Evolutionary conservation across 2,329 filamentous ascomycete species (phyloP).

Genomic region (Colletotrichum kahawae): DNA sequence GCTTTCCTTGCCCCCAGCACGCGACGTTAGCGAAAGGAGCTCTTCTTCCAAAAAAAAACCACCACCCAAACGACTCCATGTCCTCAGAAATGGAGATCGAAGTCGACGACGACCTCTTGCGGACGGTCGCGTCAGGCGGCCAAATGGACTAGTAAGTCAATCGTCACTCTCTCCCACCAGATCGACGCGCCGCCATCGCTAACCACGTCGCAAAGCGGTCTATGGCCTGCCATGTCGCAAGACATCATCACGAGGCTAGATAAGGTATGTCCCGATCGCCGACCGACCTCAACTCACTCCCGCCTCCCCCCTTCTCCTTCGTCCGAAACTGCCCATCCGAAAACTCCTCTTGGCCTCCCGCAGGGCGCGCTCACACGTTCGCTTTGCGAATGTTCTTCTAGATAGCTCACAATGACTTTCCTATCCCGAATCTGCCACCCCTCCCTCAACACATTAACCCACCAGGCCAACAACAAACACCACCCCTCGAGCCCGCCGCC

Average conservation of each 20-base stretch:
- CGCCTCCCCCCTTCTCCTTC: not conserved
- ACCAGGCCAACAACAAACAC: conserved; percentile 40
- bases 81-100: conserved; percentile 59
- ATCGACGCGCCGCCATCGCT: conserved; percentile 20
- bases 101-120: conserved; percentile 54
- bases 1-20: not conserved
- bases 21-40: conserved; percentile 15
- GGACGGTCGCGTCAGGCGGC: conserved; percentile 54
- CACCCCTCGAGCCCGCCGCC: conserved; percentile 40
- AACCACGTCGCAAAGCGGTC: conserved; percentile 55
- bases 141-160: conserved; percentile 60
- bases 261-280: conserved; percentile 44
- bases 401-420: conserved; percentile 80
- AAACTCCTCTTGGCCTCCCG: conserved; percentile 42
- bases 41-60: not conserved
- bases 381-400: conserved; percentile 37
- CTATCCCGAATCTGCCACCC: conserved; percentile 66
- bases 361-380: conserved; percentile 11
- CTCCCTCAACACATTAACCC: conserved; percentile 43
- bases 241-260: conserved; percentile 73
- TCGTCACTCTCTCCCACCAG: not conserved
- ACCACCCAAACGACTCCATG: not conserved
- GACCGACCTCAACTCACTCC: not conserved
- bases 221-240: conserved; percentile 72
- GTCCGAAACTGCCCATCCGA: not conserved